These are phyloP conservation scores for Phytophthora fragariaefolia DNA, from an alignment of 352 stramenopile genomes.

Conservation along the genomic window DNA sequence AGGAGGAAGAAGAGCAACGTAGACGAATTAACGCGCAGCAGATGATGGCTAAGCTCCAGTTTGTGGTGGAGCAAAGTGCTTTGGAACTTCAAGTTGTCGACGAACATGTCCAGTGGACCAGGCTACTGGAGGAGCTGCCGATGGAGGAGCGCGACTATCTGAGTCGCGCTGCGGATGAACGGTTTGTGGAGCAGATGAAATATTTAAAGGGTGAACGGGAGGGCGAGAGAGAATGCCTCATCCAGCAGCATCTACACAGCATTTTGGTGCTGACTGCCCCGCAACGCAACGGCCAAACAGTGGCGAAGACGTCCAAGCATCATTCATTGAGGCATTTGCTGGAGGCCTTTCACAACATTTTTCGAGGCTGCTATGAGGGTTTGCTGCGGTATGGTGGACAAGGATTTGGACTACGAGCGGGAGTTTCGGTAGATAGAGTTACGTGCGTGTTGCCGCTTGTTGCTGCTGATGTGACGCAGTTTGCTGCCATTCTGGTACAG, in stretches of 20 bases:
- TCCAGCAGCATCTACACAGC: slow-evolving; percentile 50
- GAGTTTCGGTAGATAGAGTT: slow-evolving; percentile 22
- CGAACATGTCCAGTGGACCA: slow-evolving; percentile 41
- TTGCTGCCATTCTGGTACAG: slow-evolving; percentile 57
- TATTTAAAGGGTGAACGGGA: slow-evolving; percentile 47
- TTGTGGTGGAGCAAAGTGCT: slow-evolving; percentile 46
- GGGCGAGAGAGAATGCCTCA: slow-evolving; percentile 35
- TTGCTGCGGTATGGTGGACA: slow-evolving; percentile 30
- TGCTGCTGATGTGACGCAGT: slow-evolving; percentile 59
- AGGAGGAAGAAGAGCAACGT: slow-evolving; percentile 2
- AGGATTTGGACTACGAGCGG: slow-evolving; percentile 3
- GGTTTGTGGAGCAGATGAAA: slow-evolving; percentile 72
- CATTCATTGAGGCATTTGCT: slow-evolving; percentile 63
- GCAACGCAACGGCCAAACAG: slow-evolving; percentile 47
- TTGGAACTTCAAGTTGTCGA: slow-evolving; percentile 26
- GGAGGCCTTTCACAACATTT: slow-evolving; percentile 58
- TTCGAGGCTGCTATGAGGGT: slow-evolving; percentile 50
- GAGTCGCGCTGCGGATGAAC: slow-evolving; percentile 56
- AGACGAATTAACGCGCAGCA: slow-evolving; percentile 15
- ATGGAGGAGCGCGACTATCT: slow-evolving; percentile 58
- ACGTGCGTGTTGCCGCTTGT: slow-evolving; percentile 48
- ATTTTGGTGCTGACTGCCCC: slow-evolving; percentile 47
- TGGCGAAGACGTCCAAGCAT: slow-evolving; percentile 42
- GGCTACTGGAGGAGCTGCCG: slow-evolving; percentile 49
- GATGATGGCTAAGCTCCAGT: slow-evolving; percentile 54